Percentiles rank a stretch among this genome's conserved stretches.
Conservation (phyloP, 148 eudicot species). For the Rhododendron mucronatum region DNA sequence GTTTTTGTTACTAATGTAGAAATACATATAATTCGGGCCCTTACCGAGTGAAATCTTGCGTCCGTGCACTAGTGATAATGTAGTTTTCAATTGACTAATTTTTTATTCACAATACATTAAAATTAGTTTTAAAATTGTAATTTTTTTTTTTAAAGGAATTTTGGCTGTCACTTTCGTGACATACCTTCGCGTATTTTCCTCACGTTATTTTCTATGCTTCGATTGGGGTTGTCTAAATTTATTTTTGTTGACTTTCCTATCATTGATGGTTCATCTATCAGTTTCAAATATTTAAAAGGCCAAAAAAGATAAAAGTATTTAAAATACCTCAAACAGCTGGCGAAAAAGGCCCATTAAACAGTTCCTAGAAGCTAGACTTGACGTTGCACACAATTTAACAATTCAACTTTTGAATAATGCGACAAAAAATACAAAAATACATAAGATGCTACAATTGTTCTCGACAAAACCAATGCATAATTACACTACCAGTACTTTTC, state of each 20-base stretch:
- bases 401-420: too few relatives aligned
- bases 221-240: not conserved
- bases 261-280: not conserved
- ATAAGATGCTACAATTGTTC: too few relatives aligned
- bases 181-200: not conserved
- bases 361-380: not conserved
- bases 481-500: too few relatives aligned
- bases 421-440: too few relatives aligned
- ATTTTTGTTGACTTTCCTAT: not conserved
- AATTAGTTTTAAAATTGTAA: not conserved
- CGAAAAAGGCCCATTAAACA: not conserved
- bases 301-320: not conserved
- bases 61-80: too few relatives aligned
- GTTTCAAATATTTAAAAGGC: not conserved
- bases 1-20: too few relatives aligned
- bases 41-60: too few relatives aligned
- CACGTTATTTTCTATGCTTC: not conserved
- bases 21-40: too few relatives aligned
- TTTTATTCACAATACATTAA: not conserved
- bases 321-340: not conserved
- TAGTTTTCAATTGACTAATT: not conserved
- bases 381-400: not conserved
- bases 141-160: not conserved
- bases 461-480: too few relatives aligned
- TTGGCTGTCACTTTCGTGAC: not conserved